Evolutionary conservation across 169 alveolate species (phyloP).

Genomic region (Plasmodium vivax): DNA sequence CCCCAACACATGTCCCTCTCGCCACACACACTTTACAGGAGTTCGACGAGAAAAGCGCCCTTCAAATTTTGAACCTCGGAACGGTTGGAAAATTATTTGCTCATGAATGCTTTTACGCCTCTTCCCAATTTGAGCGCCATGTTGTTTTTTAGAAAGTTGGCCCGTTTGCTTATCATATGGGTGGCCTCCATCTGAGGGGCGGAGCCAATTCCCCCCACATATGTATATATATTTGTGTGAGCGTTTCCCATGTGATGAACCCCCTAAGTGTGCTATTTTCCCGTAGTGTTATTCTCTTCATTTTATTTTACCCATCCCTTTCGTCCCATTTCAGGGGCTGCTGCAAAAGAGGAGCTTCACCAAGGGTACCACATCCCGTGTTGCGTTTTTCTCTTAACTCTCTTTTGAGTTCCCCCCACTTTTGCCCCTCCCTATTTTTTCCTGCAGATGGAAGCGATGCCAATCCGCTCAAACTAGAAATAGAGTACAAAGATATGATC

Average conservation of each 20-base stretch:
- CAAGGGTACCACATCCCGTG: not conserved
- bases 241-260: not conserved
- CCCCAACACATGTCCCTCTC: not conserved
- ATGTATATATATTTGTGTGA: not conserved
- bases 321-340: not conserved
- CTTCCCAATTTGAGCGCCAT: not conserved
- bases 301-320: not conserved
- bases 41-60: constrained; percentile 32
- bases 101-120: not conserved
- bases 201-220: not conserved
- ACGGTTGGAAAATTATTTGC: constrained; percentile 16
- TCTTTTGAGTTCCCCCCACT: not conserved
- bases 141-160: not conserved
- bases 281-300: not conserved
- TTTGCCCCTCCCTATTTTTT: not conserved
- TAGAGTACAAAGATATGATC: constrained; percentile 71
- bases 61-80: constrained; percentile 37
- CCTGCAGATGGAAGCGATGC: constrained; percentile 10
- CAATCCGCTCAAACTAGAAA: constrained; percentile 29
- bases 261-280: not conserved
- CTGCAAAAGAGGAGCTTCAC: not conserved
- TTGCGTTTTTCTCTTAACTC: not conserved
- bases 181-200: not conserved
- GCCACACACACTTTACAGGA: constrained; percentile 1
- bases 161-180: not conserved